Evolutionary conservation across 176 grass and related monocot species (phyloP).

Genomic region (Puya raimondii): DNA sequence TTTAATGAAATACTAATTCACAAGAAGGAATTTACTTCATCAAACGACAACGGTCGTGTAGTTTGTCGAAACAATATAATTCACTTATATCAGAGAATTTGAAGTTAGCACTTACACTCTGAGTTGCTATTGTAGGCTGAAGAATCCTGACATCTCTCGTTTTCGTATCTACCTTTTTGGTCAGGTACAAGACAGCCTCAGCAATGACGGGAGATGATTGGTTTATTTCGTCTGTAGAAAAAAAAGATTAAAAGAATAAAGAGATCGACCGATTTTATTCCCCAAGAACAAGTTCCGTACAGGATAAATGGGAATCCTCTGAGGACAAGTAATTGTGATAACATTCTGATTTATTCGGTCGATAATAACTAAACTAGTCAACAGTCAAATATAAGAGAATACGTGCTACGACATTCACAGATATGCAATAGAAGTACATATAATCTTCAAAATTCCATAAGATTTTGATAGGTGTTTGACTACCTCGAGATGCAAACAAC

Average conservation of each 20-base stretch:
- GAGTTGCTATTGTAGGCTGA: conserved; percentile 93
- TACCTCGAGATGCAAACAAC: conserved; percentile 82
- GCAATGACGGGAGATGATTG: conserved; percentile 52
- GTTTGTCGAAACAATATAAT: not conserved
- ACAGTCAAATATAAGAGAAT: not conserved
- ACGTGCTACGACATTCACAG: not conserved
- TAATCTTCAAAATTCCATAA: not conserved
- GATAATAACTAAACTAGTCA: not conserved
- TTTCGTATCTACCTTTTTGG: conserved; percentile 89
- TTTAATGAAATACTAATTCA: not conserved
- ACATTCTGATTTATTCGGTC: not conserved
- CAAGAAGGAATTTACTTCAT: not conserved
- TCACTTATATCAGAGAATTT: conserved; percentile 6
- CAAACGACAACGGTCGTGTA: conserved; percentile 1
- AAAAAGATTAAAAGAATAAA: conserved; percentile 14
- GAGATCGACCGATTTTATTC: not conserved
- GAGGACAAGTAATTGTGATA: too few species aligned
- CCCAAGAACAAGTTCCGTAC: too few species aligned
- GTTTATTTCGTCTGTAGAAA: conserved; percentile 44
- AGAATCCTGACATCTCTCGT: conserved; percentile 87
- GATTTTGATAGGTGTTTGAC: not conserved
- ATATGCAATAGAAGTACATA: not conserved
- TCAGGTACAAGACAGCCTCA: conserved; percentile 81
- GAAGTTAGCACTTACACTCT: conserved; percentile 48
- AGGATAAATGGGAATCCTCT: too few species aligned